Base-by-base conservation (phyloP, 1,284 basidiomycete genomes). In the Tilletia horrida region DNA sequence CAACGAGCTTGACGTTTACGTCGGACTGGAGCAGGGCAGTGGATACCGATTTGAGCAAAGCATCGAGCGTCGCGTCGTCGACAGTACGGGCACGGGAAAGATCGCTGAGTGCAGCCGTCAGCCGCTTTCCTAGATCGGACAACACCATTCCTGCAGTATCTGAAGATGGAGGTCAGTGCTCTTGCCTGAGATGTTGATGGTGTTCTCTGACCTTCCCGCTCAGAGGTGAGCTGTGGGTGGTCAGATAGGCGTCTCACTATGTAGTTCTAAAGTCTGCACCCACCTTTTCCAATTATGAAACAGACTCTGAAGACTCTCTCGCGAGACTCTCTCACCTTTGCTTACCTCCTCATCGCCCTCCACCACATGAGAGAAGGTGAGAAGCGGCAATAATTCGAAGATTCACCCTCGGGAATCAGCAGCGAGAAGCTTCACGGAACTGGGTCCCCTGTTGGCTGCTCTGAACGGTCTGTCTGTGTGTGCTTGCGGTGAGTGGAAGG, bases 1-100 rank as follows among this genome's bases (percentile, higher is more conserved):
- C 87, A 29, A 97, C 96, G 25, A 98, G 88, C 82, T 94, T 95
- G 77, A 99, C 95, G 81, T 98, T 99, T 69, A 99, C 95, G 84
- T 99, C 96, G 31, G 93, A 90, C 84, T 97, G 93, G 64, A 98
- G 87, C 61, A 99, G 85, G 1, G 95, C 96, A 29, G 92, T 87
- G 71, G 92, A 93, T 72, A 99, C 91, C 83, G 95, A 91, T 84
- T 97, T 98, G 73, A 99, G 88, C 14, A 93, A 88, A 25, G 71
- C 71, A 59, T 81, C 80, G 65, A 81, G 71, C 11, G 80, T 71
- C 6, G 88, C 88, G 85, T 97, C 95, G 77, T 98, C 88, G 61
- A 93, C 92, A 40, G 71, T 75, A 29, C 66, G 70, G 9, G 90
- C 90, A 72, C 90, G 88, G 74, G 90, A 92, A 70, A 98, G 88